phyloP scores from a whole-genome alignment of 2,329 filamentous ascomycete genomes.

The Botrytis fabae region DNA sequence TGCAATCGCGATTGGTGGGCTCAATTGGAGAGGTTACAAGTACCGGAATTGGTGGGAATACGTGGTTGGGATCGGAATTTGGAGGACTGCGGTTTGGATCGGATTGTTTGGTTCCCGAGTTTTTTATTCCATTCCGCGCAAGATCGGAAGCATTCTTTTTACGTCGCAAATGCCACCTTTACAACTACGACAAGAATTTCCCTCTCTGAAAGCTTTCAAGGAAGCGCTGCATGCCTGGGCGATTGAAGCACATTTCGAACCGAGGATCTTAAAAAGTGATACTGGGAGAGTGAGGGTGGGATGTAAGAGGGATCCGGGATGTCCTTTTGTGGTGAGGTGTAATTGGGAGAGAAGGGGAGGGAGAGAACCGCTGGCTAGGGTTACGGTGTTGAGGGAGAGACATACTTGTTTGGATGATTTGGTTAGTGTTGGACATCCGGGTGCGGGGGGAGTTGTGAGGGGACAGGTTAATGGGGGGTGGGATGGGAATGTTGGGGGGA shows the following conservation, averaged over 20 bases:
- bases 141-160: background rate
- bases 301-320: conserved; percentile 40
- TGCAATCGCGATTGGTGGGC: background rate
- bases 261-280: conserved; percentile 40
- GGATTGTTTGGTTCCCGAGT: background rate
- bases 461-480: conserved; percentile 16
- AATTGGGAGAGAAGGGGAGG: conserved; percentile 41
- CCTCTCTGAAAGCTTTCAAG: conserved; percentile 40
- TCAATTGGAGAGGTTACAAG: background rate
- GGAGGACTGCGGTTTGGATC: background rate
- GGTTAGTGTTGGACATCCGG: conserved; percentile 15
- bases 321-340: conserved; percentile 40
- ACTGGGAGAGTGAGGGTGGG: conserved; percentile 41
- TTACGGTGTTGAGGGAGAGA: conserved; percentile 39
- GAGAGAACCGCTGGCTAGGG: conserved; percentile 36
- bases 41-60: background rate
- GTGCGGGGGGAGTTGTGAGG: conserved; percentile 11
- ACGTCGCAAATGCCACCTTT: conserved; percentile 37
- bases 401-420: conserved; percentile 40
- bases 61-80: background rate
- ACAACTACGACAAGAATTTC: conserved; percentile 40
- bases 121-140: background rate
- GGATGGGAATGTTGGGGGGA: conserved; percentile 11
- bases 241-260: conserved; percentile 42
- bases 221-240: conserved; percentile 41